phyloP scores from a whole-genome alignment of 306 rosid genomes.

The Urtica urens region DNA sequence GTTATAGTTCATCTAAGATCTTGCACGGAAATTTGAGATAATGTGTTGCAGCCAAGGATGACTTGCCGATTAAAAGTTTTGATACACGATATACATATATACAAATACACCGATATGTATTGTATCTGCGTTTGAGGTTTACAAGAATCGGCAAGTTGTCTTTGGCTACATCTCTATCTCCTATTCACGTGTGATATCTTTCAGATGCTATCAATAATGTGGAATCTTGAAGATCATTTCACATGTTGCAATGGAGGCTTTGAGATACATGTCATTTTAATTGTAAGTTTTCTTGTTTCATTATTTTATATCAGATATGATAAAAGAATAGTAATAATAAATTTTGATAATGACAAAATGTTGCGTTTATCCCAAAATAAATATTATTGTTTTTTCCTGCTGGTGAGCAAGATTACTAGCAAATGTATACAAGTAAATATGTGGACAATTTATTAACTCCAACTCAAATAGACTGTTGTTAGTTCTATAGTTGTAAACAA shows the following conservation, averaged over 20 bases:
- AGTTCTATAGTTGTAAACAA: too few relatives aligned
- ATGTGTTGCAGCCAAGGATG: conserved; percentile 41
- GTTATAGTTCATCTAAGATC: conserved; percentile 21
- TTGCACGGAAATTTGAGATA: conserved; percentile 29
- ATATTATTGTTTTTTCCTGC: too few relatives aligned
- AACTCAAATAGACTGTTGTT: too few relatives aligned
- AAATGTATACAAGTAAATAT: too few relatives aligned
- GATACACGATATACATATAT: not conserved
- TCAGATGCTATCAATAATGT: not conserved
- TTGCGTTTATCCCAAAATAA: too few relatives aligned
- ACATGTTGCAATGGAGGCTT: not conserved
- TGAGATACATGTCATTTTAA: not conserved
- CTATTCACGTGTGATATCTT: conserved; percentile 24
- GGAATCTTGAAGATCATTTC: not conserved
- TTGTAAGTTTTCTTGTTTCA: not conserved
- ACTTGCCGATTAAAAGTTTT: conserved; percentile 25
- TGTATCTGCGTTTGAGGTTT: not conserved
- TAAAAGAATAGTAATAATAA: too few relatives aligned
- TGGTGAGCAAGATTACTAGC: too few relatives aligned
- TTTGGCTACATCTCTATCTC: conserved; percentile 32
- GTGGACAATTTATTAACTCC: too few relatives aligned
- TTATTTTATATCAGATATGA: too few relatives aligned
- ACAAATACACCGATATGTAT: too few relatives aligned
- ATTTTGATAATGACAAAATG: not conserved
- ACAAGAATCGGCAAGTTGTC: conserved; percentile 20